These are phyloP conservation scores for Chloromonas sp. DNA, from an alignment of 163 green algal genomes.

Conservation along the genomic window DNA sequence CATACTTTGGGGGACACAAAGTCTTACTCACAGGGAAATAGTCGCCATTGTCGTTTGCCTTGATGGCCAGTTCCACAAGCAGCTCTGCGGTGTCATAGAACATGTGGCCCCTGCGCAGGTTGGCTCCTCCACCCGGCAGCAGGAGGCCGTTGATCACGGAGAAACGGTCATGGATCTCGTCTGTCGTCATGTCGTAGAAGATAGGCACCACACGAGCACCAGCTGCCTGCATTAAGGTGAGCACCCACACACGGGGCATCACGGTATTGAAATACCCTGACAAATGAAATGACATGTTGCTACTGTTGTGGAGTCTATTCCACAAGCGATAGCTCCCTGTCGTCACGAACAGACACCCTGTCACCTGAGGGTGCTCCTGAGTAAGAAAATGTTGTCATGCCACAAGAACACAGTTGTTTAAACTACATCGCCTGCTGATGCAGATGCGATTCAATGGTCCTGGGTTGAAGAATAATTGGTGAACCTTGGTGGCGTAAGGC, in stretches of 20 bases:
- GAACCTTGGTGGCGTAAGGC: too few relatives aligned
- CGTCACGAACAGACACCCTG: neutral
- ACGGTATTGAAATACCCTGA: neutral
- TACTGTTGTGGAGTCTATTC: too few relatives aligned
- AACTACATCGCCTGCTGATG: neutral
- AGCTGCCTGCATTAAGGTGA: conserved; percentile 35
- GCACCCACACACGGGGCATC: neutral
- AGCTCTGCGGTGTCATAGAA: conserved; percentile 68
- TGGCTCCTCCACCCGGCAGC: conserved; percentile 67
- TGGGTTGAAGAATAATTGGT: too few relatives aligned
- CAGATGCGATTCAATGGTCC: too few relatives aligned
- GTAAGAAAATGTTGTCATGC: neutral
- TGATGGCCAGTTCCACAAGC: conserved; percentile 59
- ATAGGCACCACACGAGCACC: conserved; percentile 73
- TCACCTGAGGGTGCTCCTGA: neutral
- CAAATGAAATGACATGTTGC: too few relatives aligned
- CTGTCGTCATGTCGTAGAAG: conserved; percentile 60
- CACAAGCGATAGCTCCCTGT: too few relatives aligned
- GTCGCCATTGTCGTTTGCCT: conserved; percentile 72
- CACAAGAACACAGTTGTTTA: neutral
- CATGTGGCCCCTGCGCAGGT: conserved; percentile 52
- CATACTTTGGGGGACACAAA: neutral
- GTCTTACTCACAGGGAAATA: conserved; percentile 68
- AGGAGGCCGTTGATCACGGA: conserved; percentile 70
- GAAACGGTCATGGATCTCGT: conserved; percentile 35